A percentile compares a stretch with the other conserved stretches of the same genome.
Evolutionary conservation across 2,329 filamentous ascomycete genomes (phyloP).

Genomic region (Fusarium cicatricum): DNA sequence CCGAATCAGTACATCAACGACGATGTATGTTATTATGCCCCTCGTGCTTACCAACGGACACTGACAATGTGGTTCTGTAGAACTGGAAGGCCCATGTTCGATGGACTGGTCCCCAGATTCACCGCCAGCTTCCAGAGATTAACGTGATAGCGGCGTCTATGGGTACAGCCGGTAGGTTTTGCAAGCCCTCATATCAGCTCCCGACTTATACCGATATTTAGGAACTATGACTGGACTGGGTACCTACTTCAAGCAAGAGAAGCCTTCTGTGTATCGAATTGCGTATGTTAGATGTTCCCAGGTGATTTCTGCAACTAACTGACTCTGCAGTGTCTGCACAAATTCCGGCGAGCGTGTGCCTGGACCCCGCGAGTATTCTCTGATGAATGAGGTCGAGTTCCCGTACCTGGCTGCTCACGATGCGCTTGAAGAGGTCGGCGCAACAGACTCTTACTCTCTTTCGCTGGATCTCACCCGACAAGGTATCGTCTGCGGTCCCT

Average conservation of each 20-base stretch:
- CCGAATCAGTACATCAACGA: conserved; percentile 49
- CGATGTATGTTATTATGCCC: conserved; percentile 30
- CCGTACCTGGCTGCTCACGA: conserved; percentile 65
- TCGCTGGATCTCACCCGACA: conserved; percentile 64
- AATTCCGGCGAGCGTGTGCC: conserved; percentile 65
- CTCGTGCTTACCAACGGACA: not conserved
- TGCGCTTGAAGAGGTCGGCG: conserved; percentile 63
- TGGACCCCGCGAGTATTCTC: conserved; percentile 61
- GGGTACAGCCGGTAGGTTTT: conserved; percentile 53
- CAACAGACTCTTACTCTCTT: conserved; percentile 59
- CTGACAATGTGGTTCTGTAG: conserved; percentile 38
- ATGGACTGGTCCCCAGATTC: conserved; percentile 68
- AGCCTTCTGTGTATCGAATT: conserved; percentile 56
- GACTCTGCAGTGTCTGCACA: conserved; percentile 59
- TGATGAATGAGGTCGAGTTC: conserved; percentile 62
- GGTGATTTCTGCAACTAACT: not conserved
- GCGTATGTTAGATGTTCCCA: conserved; percentile 37
- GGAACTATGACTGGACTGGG: conserved; percentile 59
- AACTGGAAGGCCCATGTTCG: conserved; percentile 63
- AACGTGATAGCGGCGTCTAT: conserved; percentile 63
- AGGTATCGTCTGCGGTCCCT: conserved; percentile 68
- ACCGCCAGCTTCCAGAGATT: conserved; percentile 63
- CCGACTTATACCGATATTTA: conserved; percentile 26
- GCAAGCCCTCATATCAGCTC: too few relatives aligned
- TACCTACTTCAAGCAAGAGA: conserved; percentile 59